Base-by-base conservation (phyloP, 2,329 filamentous ascomycete species). In the Fusarium devonianum region DNA sequence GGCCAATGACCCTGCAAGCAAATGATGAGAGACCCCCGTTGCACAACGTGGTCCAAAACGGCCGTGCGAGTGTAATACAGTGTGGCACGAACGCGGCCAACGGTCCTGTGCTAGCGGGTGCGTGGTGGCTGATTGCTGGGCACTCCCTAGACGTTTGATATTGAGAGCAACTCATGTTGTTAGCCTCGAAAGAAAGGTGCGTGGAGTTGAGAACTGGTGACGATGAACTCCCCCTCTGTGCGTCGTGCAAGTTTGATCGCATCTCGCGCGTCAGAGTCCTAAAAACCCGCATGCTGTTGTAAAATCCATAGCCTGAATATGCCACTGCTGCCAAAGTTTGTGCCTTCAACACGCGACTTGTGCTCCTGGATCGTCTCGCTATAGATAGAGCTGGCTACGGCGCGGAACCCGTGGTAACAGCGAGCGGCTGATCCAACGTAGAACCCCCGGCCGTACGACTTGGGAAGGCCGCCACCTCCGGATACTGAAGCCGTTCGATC, bases 51-150 rank as follows among this genome's bases (percentile, higher is more conserved):
- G 18, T 13, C 44, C 35, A 36, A 35, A 25, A 10, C 43, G 19
- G 33, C 33, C 23, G 18, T 8, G 40, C 19, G 3, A 28, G 23
- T 43, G 19, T 59, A 63, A 61, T 47, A 64, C 62, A 63, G 62
- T 64, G 59, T 32, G 37, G 13, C 6, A 5, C 25, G 30, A 3
- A 38, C 36, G 10, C 14, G 11, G 13, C 7, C 2, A 36, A 30
- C 22, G 23, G 10, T 2, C 9, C 7, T 28, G 22, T 13, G 47
- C 46, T 58, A 46, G 35, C 11, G 19, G 9, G n/a, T 40, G 44
- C 50, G 60, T 62, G 60, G 38, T 57, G 30, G 49, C 33, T 56
- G 48, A 39, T 5, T 4, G 22, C 12, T n/a, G n/a, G n/a, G n/a
- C n/a, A n/a, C n/a, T n/a, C n/a, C n/a, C n/a, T n/a, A n/a, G n/a